Evolutionary conservation across 805 yeast genomes (phyloP).

Genomic region (Teunomyces atbi): DNA sequence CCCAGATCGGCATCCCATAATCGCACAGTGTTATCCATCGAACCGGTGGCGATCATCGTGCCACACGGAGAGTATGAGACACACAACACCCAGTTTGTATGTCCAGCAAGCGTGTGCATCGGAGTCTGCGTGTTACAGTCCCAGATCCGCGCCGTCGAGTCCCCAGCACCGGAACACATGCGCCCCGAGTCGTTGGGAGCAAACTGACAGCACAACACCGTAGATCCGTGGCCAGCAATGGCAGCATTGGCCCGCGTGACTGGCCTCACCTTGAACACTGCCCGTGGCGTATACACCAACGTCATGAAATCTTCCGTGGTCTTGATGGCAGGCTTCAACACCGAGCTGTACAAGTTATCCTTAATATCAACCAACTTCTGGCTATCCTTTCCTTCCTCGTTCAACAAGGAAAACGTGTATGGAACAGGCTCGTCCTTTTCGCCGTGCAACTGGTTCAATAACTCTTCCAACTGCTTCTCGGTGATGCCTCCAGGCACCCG

Average conservation of each 20-base stretch:
- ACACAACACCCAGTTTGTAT: conserved; percentile 89
- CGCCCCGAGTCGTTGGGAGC: conserved; percentile 85
- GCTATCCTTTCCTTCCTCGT: conserved; percentile 27
- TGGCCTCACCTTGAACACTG: conserved; percentile 89
- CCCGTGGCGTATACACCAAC: conserved; percentile 88
- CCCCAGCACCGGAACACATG: conserved; percentile 96
- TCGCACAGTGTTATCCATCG: conserved; percentile 88
- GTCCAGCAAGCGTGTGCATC: conserved; percentile 74
- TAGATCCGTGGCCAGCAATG: conserved; percentile 93
- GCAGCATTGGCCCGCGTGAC: conserved; percentile 90
- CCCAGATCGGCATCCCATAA: conserved; percentile 85
- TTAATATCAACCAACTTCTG: conserved; percentile 63
- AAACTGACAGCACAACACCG: conserved; percentile 87
- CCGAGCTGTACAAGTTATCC: conserved; percentile 73
- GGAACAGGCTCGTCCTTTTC: conserved; percentile 83
- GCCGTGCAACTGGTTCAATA: conserved; percentile 75
- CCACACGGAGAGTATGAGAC: conserved; percentile 94
- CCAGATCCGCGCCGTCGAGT: conserved; percentile 94
- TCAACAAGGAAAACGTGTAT: conserved; percentile 72
- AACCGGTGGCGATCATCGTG: conserved; percentile 86
- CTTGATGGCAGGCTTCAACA: conserved; percentile 81
- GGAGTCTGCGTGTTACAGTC: conserved; percentile 96
- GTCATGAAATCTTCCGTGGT: conserved; percentile 93
- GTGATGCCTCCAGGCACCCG: conserved; percentile 90
- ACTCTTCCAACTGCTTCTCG: conserved; percentile 82